Evolutionary conservation across 495 filamentous ascomycete species (phyloP).

Genomic region (Pseudoneurospora amorphoporcata): DNA sequence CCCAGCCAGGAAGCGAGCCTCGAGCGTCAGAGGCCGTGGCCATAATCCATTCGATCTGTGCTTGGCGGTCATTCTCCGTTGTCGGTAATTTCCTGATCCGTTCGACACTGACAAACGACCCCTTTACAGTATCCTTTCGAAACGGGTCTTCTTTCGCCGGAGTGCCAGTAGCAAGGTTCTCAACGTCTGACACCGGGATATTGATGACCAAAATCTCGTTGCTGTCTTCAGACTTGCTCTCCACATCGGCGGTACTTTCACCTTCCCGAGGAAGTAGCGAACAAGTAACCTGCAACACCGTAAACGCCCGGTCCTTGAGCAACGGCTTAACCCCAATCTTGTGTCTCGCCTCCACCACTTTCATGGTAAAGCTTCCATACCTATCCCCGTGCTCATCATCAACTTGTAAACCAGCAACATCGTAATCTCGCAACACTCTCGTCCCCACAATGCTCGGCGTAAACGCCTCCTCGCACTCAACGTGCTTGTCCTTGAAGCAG

Average conservation of each 20-base stretch:
- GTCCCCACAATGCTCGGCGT: slow-evolving; percentile 57
- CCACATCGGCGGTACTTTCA: not conserved
- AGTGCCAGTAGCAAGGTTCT: slow-evolving; percentile 11
- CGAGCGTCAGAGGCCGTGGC: slow-evolving; percentile 59
- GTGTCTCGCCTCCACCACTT: slow-evolving; percentile 40
- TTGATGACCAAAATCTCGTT: slow-evolving; percentile 45
- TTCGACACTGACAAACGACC: slow-evolving; percentile 53
- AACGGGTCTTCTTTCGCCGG: not conserved
- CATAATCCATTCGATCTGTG: slow-evolving; percentile 55
- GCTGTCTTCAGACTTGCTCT: slow-evolving; percentile 2
- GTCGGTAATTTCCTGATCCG: slow-evolving; percentile 30
- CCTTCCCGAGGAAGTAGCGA: not conserved
- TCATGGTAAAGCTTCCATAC: slow-evolving; percentile 43
- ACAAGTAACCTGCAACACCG: slow-evolving; percentile 38
- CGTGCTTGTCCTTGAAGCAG: slow-evolving; percentile 52
- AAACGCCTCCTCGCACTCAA: slow-evolving; percentile 57
- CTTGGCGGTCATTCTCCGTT: slow-evolving; percentile 1
- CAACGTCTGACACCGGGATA: slow-evolving; percentile 38
- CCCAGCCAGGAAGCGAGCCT: slow-evolving; percentile 54
- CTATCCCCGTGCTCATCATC: slow-evolving; percentile 21
- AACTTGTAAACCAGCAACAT: slow-evolving; percentile 10
- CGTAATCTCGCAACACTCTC: slow-evolving; percentile 43
- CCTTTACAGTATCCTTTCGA: slow-evolving; percentile 34
- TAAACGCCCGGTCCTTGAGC: slow-evolving; percentile 46
- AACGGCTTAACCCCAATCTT: slow-evolving; percentile 34